Evolutionary conservation across 345 rosid genomes (phyloP).

Genomic region (Isatis tinctoria): DNA sequence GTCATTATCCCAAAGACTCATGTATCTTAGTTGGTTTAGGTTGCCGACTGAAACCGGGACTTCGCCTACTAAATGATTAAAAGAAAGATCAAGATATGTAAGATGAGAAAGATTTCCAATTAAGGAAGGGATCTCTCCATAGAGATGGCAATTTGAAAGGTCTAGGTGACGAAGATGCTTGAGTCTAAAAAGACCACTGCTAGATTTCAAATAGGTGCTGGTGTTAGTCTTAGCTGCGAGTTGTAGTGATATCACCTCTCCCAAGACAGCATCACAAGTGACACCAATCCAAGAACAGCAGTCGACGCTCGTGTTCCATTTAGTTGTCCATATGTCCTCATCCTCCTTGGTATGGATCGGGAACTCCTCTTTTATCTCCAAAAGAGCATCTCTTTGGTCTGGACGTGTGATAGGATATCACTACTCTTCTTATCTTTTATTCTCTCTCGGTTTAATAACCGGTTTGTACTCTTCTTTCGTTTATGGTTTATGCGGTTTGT

Average conservation of each 20-base stretch:
- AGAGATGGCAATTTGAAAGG: neutral
- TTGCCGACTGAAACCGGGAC: neutral
- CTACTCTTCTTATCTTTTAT: no score
- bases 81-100: neutral
- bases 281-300: no score
- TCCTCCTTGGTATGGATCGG: no score
- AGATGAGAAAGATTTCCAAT: neutral
- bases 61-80: neutral
- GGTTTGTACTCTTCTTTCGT: no score
- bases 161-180: neutral
- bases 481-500: no score
- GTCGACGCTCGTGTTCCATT: no score
- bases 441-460: no score
- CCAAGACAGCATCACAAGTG: no score
- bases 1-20: neutral
- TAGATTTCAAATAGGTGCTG: neutral
- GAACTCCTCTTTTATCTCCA: no score
- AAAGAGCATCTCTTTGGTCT: conserved; percentile 24
- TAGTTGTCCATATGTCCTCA: no score
- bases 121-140: neutral
- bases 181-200: neutral
- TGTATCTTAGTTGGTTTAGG: neutral
- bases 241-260: neutral
- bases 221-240: neutral
- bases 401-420: no score